Percentiles rank a stretch among this genome's conserved stretches.
These are phyloP conservation scores for Diutina neorugosa DNA, from an alignment of 1,139 yeast species.

Conservation along the genomic window DNA sequence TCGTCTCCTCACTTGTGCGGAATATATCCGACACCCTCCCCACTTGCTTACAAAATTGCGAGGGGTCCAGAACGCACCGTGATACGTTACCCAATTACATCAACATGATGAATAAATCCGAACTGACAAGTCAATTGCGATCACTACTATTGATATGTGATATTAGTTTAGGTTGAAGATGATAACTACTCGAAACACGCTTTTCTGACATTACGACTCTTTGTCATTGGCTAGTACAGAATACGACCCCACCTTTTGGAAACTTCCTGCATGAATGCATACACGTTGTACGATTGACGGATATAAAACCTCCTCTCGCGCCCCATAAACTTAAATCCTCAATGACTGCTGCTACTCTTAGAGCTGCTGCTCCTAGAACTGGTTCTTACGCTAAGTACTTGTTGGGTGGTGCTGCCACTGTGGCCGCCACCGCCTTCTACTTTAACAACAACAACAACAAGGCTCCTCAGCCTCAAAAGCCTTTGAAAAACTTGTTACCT, in stretches of 20 bases:
- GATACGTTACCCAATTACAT: too few species aligned
- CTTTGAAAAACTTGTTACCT: constrained; percentile 2
- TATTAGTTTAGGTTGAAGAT: not conserved
- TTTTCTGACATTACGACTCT: not conserved
- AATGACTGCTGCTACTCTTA: constrained; percentile 3
- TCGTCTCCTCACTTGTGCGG: not conserved
- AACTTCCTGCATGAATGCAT: not conserved
- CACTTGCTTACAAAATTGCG: not conserved
- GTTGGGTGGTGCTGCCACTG: not conserved
- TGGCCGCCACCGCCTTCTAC: not conserved
- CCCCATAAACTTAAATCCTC: not conserved
- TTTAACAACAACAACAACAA: not conserved
- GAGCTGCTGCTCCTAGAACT: not conserved
- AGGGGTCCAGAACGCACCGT: not conserved
- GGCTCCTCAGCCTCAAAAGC: not conserved
- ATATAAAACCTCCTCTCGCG: not conserved
- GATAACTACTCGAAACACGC: not conserved
- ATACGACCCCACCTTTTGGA: not conserved
- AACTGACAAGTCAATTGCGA: not conserved
- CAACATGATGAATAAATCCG: too few species aligned
- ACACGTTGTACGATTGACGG: not conserved
- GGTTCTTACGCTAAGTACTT: constrained; percentile 1
- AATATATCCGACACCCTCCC: not conserved
- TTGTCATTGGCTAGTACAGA: not conserved
- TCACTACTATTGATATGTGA: not conserved